phyloP scores from a whole-genome alignment of 1,284 basidiomycete species.

The Coniophora puteana region DNA sequence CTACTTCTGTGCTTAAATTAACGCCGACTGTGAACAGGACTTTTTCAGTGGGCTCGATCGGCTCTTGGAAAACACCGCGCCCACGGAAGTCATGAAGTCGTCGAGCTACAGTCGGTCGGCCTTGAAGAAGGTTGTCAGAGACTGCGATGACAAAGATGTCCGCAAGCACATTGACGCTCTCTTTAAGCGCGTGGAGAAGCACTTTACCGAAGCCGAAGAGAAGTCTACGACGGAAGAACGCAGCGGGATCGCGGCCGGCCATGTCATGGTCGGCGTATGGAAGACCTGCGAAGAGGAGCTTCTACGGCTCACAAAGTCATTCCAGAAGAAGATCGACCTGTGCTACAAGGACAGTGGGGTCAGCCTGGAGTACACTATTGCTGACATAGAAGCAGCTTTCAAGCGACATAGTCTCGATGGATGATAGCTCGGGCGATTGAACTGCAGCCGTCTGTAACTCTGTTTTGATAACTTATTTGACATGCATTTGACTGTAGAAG shows the following conservation, averaged over 20 bases:
- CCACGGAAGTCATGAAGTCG: constrained; percentile 78
- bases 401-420: constrained; percentile 59
- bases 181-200: constrained; percentile 92
- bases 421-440: no score
- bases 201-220: constrained; percentile 81
- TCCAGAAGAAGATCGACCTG: constrained; percentile 63
- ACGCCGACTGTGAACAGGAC: constrained; percentile 52
- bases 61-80: constrained; percentile 76
- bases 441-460: no score
- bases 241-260: constrained; percentile 56
- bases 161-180: constrained; percentile 84
- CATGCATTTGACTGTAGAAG: no score
- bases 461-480: no score
- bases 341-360: constrained; percentile 76
- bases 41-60: constrained; percentile 93
- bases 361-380: constrained; percentile 68
- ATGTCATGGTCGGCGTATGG: constrained; percentile 82
- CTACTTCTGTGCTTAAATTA: constrained; percentile 2
- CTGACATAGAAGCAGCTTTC: constrained; percentile 78
- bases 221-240: constrained; percentile 58
- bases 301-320: constrained; percentile 66
- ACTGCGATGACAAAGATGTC: constrained; percentile 85
- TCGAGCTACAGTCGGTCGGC: constrained; percentile 74
- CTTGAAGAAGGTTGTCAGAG: constrained; percentile 84
- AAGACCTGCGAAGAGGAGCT: constrained; percentile 83